Evolutionary conservation across 139 green algal species (phyloP).

Genomic region (Closterium sp.): DNA sequence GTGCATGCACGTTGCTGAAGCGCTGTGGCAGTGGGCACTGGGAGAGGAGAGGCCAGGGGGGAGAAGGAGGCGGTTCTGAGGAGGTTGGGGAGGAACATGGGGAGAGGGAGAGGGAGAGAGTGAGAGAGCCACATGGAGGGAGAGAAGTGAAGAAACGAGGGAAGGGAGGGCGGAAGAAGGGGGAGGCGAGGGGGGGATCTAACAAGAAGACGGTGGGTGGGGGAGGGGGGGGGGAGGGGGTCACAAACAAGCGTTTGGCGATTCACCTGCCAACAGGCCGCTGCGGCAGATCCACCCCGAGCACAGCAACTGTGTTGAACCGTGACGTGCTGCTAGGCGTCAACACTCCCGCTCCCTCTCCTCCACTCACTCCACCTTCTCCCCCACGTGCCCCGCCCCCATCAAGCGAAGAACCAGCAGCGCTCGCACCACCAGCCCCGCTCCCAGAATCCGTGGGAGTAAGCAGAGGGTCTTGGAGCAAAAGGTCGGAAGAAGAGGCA

Average conservation of each 20-base stretch:
- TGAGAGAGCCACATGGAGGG: too few relatives aligned
- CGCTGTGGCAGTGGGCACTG: slow-evolving; percentile 7
- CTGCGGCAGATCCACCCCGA: neutral
- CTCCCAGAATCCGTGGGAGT: neutral
- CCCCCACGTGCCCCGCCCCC: neutral
- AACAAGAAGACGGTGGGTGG: too few relatives aligned
- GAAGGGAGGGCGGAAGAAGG: neutral
- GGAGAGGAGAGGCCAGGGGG: neutral
- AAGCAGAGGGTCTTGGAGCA: neutral
- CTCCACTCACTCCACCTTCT: neutral
- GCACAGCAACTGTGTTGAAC: neutral
- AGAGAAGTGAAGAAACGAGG: too few relatives aligned
- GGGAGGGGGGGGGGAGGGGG: neutral
- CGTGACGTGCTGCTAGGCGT: neutral
- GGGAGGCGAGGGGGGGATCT: neutral
- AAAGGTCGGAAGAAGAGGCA: neutral
- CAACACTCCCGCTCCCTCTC: neutral
- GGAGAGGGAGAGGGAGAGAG: too few relatives aligned
- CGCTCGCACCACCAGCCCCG: too few relatives aligned
- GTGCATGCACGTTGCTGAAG: neutral
- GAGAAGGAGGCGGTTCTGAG: neutral
- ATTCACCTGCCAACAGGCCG: neutral
- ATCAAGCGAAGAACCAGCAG: neutral
- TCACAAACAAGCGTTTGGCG: too few relatives aligned
- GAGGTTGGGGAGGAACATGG: too few relatives aligned